Base-by-base conservation (phyloP, 345 rosid genomes). In the Mangifera indica region DNA sequence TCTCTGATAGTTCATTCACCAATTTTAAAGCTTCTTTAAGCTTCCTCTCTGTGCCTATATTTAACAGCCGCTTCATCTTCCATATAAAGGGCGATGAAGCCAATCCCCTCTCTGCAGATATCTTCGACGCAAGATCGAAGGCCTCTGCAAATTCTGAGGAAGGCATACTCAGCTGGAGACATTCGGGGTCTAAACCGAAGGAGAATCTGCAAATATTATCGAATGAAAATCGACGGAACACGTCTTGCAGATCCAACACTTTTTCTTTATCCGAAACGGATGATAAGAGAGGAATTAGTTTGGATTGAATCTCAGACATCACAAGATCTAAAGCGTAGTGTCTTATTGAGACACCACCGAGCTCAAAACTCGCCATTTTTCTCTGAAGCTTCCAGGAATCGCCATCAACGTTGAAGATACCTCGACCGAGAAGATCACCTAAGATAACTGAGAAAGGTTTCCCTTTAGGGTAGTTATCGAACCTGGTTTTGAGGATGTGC, bases 191-290 rank as follows among this genome's bases (percentile, higher is more conserved):
- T 11, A 81, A 81, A 22, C 91, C 93, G 67, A 91, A 78, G 0
- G 95, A 87, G n/a, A 89, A 81, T 29, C 79, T 89, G 74, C 91
- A 89, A 13, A 89, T 87, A 42, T 70, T 85, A 54, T 91, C 94
- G 55, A 91, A 89, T 12, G 95, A 82, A 66, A 89, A 86, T 20
- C 91, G 72, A 29, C 77, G 70, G 25, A 89, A 82, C 37, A 87
- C 84, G 51, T 89, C 93, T 68, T 91, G 97, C 10, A 91, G 80
- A 65, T 91, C 94, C 9, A 4, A 88, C 66, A 9, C 2, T 42
- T 65, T 49, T 29, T 18, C 51, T 63, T 48, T 72, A 10, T 49
- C 75, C 18, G 67, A 59, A 22, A 66, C 42, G 1, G 69, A 52
- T 6, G 70, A 72, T 14, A 89, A 65, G 32, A 75, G 74, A 37